Evolutionary conservation across 106 monocot species (phyloP).

Genomic region (Narthecium ossifragum): DNA sequence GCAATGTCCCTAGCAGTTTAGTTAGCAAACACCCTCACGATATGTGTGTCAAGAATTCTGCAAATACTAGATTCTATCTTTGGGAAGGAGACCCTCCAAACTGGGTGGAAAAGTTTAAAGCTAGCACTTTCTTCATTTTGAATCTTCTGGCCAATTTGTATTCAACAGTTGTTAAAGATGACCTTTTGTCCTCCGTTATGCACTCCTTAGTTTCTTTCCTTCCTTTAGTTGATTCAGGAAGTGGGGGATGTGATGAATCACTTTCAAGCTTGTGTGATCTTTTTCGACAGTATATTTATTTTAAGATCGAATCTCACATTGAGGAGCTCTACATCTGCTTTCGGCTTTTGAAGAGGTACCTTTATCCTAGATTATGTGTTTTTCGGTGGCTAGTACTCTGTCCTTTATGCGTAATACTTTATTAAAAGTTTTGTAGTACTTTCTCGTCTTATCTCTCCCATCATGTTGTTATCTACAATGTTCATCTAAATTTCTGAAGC

Average conservation of each 20-base stretch:
- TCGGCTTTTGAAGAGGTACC: conserved; percentile 67
- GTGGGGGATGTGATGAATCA: conserved; percentile 45
- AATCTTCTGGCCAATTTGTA: conserved; percentile 45
- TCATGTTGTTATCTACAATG: not conserved
- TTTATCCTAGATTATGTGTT: not conserved
- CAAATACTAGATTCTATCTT: conserved; percentile 22
- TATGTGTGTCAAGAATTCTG: not conserved
- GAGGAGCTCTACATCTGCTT: conserved; percentile 91
- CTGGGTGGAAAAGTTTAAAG: conserved; percentile 58
- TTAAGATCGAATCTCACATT: conserved; percentile 68
- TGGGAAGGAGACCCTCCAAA: conserved; percentile 63
- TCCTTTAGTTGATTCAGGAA: conserved; percentile 18
- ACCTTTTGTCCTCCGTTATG: conserved; percentile 49
- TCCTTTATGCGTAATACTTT: not conserved
- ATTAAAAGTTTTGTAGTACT: not conserved
- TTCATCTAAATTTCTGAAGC: not conserved
- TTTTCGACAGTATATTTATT: conserved; percentile 62
- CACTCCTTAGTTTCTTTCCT: conserved; percentile 28
- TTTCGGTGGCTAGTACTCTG: not conserved
- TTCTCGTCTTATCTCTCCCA: not conserved
- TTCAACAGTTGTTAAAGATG: conserved; percentile 15
- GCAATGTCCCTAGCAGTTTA: conserved; percentile 4
- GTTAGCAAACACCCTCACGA: not conserved
- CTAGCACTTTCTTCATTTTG: conserved; percentile 35
- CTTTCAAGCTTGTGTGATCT: conserved; percentile 36